A percentile compares a stretch with the other conserved stretches of the same genome.
These are phyloP conservation scores for Seiridium cupressi DNA, from an alignment of 2,329 filamentous ascomycete genomes.

Conservation along the genomic window DNA sequence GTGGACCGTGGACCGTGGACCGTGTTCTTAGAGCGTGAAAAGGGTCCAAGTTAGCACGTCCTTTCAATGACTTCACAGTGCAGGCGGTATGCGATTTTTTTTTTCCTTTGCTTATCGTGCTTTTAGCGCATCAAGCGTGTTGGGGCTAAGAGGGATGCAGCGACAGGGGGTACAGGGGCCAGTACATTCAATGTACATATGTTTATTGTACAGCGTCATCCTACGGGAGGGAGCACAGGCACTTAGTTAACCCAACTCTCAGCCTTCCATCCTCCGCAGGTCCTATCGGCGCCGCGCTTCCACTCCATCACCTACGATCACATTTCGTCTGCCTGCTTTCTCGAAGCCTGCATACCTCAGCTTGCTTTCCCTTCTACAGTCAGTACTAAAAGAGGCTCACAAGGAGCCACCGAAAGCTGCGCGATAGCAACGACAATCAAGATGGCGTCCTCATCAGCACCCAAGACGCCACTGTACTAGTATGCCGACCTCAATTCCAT, in stretches of 20 bases:
- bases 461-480: slow-evolving; percentile 71
- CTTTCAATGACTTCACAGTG: slow-evolving; percentile 2
- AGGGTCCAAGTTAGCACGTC: not conserved
- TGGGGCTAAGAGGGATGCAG: too few relatives aligned
- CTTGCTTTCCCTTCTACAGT: not conserved
- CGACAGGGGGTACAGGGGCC: too few relatives aligned
- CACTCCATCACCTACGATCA: not conserved
- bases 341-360: too few relatives aligned
- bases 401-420: not conserved
- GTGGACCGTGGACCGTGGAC: not conserved
- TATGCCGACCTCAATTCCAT: slow-evolving; percentile 38
- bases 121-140: too few relatives aligned
- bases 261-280: not conserved
- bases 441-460: slow-evolving; percentile 72
- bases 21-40: not conserved
- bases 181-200: too few relatives aligned
- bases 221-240: too few relatives aligned
- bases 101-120: not conserved
- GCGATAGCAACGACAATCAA: slow-evolving; percentile 14
- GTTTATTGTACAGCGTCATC: too few relatives aligned
- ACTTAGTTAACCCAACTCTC: too few relatives aligned
- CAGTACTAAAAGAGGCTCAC: not conserved
- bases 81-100: not conserved
- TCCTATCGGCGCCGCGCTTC: not conserved
- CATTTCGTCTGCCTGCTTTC: not conserved